Percentiles rank a stretch among this genome's conserved stretches.
phyloP scores from a whole-genome alignment of 2,329 filamentous ascomycete species.

The Ilyonectria destructans region DNA sequence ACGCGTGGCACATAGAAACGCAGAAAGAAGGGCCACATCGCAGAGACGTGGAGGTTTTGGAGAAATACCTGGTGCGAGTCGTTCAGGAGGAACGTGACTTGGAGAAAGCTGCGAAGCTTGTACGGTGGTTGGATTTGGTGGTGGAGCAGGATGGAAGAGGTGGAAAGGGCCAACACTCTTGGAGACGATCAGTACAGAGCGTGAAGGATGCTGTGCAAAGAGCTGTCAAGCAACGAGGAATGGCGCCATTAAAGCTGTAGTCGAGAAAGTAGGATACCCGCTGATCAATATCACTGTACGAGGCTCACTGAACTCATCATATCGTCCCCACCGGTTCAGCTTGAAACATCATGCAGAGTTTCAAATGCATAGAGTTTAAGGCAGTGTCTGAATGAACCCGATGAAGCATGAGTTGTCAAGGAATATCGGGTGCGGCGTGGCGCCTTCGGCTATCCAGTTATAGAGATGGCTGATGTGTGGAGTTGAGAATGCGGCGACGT shows the following conservation, averaged over 20 bases:
- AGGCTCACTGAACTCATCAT: background rate
- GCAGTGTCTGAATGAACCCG: background rate
- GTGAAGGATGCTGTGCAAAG: slow-evolving; percentile 69
- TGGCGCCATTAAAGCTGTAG: slow-evolving; percentile 69
- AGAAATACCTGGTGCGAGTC: slow-evolving; percentile 80
- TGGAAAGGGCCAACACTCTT: slow-evolving; percentile 59
- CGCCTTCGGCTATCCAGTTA: background rate
- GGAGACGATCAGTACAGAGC: slow-evolving; percentile 62
- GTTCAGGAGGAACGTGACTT: slow-evolving; percentile 84
- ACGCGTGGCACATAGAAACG: slow-evolving; percentile 84
- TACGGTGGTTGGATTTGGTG: slow-evolving; percentile 77
- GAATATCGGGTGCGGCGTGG: slow-evolving; percentile 6
- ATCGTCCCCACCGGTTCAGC: too few species aligned
- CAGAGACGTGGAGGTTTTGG: slow-evolving; percentile 84
- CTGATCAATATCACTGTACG: background rate
- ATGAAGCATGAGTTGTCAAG: background rate
- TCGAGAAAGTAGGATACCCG: too few species aligned
- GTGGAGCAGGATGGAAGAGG: slow-evolving; percentile 64
- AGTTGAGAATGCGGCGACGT: slow-evolving; percentile 5
- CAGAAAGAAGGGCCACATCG: slow-evolving; percentile 81
- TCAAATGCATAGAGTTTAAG: too few species aligned
- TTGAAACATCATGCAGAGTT: too few species aligned
- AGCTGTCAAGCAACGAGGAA: slow-evolving; percentile 70
- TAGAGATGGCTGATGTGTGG: background rate
- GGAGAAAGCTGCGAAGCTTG: slow-evolving; percentile 79